Conservation (phyloP, 1,139 yeast species). For the Suhomyces coccinellae region DNA sequence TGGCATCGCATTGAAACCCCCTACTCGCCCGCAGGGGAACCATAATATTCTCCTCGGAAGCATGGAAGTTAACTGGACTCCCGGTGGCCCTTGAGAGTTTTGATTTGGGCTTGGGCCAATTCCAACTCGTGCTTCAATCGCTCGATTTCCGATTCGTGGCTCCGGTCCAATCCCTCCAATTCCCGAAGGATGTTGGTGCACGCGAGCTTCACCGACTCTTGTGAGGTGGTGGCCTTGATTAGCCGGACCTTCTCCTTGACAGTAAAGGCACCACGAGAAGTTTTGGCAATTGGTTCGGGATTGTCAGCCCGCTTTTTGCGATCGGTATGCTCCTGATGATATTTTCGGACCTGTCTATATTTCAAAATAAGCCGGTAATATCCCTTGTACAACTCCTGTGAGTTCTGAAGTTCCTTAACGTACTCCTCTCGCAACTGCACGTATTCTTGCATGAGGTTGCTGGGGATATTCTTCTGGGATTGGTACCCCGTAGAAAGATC, state of each 20-base stretch:
- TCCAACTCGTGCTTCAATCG: conserved; percentile 9
- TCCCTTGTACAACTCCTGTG: conserved; percentile 33
- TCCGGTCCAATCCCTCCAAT: conserved; percentile 17
- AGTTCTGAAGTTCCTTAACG: conserved; percentile 30
- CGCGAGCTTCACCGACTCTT: conserved; percentile 22
- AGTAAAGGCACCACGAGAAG: conserved; percentile 8
- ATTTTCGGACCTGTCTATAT: conserved; percentile 38
- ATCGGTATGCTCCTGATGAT: conserved; percentile 1
- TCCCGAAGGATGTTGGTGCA: conserved; percentile 29
- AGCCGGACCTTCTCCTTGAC: conserved; percentile 25
- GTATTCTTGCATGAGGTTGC: conserved; percentile 24
- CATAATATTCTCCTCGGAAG: too few relatives aligned
- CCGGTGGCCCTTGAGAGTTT: neutral
- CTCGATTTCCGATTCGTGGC: conserved; percentile 12
- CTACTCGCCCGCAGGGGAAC: too few relatives aligned
- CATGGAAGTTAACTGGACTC: neutral
- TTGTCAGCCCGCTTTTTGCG: neutral
- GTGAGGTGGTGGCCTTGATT: conserved; percentile 26
- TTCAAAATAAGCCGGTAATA: conserved; percentile 44
- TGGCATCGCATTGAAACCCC: too few relatives aligned
- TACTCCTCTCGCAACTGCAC: conserved; percentile 34
- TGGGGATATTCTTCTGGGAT: conserved; percentile 17
- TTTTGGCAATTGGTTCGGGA: neutral
- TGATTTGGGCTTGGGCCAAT: conserved; percentile 1
- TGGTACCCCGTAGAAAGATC: conserved; percentile 17